phyloP scores from a whole-genome alignment of 1,139 yeast genomes.

The Candida sp. region DNA sequence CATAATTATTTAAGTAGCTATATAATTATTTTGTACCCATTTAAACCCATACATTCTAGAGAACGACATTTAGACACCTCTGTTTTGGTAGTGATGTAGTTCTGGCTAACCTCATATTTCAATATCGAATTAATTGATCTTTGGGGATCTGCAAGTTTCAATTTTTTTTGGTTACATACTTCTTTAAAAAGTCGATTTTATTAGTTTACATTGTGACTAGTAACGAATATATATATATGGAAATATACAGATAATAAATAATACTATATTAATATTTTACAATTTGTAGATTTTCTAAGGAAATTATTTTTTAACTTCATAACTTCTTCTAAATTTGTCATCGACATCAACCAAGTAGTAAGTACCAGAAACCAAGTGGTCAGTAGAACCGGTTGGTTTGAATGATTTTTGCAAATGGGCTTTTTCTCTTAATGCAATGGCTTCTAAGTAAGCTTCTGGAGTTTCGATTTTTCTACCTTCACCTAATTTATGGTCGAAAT shows the following conservation, averaged over 20 bases:
- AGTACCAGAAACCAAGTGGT: slow-evolving; percentile 67
- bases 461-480: slow-evolving; percentile 62
- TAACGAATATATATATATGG: not conserved
- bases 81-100: too few relatives aligned
- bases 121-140: too few relatives aligned
- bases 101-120: too few relatives aligned
- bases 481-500: slow-evolving; percentile 64
- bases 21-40: too few relatives aligned
- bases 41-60: too few relatives aligned
- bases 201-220: not conserved
- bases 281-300: not conserved
- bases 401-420: slow-evolving; percentile 79
- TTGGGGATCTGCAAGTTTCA: too few relatives aligned
- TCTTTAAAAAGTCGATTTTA: too few relatives aligned
- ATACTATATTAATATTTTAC: not conserved
- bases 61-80: too few relatives aligned
- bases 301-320: slow-evolving; percentile 55
- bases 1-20: too few relatives aligned
- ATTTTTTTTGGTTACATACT: too few relatives aligned
- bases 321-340: slow-evolving; percentile 84
- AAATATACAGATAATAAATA: not conserved
- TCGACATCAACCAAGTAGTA: slow-evolving; percentile 84
- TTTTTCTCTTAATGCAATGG: slow-evolving; percentile 82
- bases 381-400: slow-evolving; percentile 77
- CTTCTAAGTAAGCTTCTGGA: slow-evolving; percentile 80